phyloP scores from a whole-genome alignment of 2,329 filamentous ascomycete species.

The Gremmenia infestans region DNA sequence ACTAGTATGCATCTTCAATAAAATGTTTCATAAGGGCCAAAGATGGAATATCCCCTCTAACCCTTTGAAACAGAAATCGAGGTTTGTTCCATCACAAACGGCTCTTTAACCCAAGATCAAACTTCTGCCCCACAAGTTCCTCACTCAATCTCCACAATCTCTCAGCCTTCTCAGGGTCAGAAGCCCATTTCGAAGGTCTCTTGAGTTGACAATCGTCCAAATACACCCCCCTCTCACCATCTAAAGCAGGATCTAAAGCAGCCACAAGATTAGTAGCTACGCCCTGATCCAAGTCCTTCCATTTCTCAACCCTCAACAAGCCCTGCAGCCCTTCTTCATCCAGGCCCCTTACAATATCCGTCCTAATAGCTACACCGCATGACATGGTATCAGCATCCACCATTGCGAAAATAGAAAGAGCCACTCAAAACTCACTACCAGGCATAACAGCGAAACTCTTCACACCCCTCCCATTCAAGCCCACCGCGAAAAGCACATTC shows the following conservation, averaged over 20 bases:
- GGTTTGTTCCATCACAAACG: not conserved
- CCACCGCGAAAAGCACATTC: constrained; percentile 31
- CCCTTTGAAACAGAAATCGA: not conserved
- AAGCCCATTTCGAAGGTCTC: constrained; percentile 12
- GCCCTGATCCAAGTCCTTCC: constrained; percentile 17
- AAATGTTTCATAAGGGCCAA: not conserved
- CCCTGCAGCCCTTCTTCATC: constrained; percentile 3
- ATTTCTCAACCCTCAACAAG: constrained; percentile 2
- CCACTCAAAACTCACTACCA: constrained; percentile 12
- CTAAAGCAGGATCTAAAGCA: constrained; percentile 15
- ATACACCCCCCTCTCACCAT: constrained; percentile 12
- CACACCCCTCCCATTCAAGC: constrained; percentile 10
- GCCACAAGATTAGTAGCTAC: constrained; percentile 17
- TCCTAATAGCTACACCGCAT: constrained; percentile 10
- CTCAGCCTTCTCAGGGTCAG: constrained; percentile 13
- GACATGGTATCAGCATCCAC: not conserved
- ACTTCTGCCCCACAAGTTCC: constrained; percentile 12
- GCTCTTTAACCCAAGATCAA: not conserved
- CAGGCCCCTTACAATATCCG: constrained; percentile 6
- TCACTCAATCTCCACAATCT: constrained; percentile 19
- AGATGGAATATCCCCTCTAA: not conserved
- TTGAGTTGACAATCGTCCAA: constrained; percentile 16
- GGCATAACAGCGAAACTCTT: constrained; percentile 17
- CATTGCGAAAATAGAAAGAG: not conserved
- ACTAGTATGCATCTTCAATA: too few species aligned